phyloP scores from a whole-genome alignment of 345 rosid species.

The Populus simonii region DNA sequence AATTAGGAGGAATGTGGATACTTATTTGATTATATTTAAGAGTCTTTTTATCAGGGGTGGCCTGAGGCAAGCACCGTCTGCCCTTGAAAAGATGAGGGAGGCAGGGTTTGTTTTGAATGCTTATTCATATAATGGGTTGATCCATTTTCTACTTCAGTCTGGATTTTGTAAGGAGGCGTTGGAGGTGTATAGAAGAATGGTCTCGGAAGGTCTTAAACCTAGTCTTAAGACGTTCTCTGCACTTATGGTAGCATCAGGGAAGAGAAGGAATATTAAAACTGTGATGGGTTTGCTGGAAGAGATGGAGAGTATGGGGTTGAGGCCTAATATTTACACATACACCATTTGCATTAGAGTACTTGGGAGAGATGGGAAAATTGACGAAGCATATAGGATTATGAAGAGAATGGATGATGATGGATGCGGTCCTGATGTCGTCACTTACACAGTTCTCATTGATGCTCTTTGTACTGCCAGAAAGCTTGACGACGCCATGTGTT shows the following conservation, averaged over 20 bases:
- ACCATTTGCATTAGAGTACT: slow-evolving; percentile 84
- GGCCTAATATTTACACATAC: slow-evolving; percentile 85
- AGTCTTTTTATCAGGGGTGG: slow-evolving; percentile 58
- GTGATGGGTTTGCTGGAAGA: slow-evolving; percentile 73
- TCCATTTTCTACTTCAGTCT: slow-evolving; percentile 65
- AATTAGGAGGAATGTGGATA: slow-evolving; percentile 56
- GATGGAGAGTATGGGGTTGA: slow-evolving; percentile 77
- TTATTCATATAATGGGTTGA: slow-evolving; percentile 76
- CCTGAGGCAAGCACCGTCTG: slow-evolving; percentile 52
- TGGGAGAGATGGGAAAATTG: slow-evolving; percentile 76
- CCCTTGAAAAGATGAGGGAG: slow-evolving; percentile 55
- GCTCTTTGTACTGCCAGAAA: slow-evolving; percentile 76
- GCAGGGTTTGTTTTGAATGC: slow-evolving; percentile 70
- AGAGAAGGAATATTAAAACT: slow-evolving; percentile 64
- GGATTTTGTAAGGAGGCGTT: slow-evolving; percentile 63
- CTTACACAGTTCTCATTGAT: slow-evolving; percentile 84
- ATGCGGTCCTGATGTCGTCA: slow-evolving; percentile 83
- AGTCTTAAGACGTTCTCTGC: slow-evolving; percentile 92
- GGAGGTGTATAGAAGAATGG: slow-evolving; percentile 62
- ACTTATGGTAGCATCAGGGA: slow-evolving; percentile 86
- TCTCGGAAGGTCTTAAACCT: slow-evolving; percentile 79
- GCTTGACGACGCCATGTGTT: slow-evolving; percentile 57
- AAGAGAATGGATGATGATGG: slow-evolving; percentile 85
- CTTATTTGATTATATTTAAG: slow-evolving; percentile 65
- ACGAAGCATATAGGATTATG: slow-evolving; percentile 59